Base-by-base conservation (phyloP, 441 rosid genomes). In the Syzygium malaccense region DNA sequence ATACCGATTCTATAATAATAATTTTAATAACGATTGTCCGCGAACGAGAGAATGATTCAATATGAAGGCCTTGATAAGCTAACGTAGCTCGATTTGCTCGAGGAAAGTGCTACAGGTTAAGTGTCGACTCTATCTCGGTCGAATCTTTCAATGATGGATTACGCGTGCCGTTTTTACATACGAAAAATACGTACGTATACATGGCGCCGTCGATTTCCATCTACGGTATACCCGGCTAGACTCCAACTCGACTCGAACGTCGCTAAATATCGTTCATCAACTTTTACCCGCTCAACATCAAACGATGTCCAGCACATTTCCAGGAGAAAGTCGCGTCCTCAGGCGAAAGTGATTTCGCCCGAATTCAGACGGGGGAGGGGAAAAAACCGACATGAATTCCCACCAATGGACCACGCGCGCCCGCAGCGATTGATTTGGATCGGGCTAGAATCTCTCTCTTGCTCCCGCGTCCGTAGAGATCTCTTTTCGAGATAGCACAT, bases 81-180 rank as follows among this genome's bases (percentile, higher is more conserved):
- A n/a, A 62, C n/a, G 19, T 28, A 62, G 30, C 32, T 58, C 28
- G 30, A 58, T 58, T 26, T 3, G 66, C 30, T 58, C 4, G 8
- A 58, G 30, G 28, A 12, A 58, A 58, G 2, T 28, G 1, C 2
- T 3, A 15, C 28, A n/a, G 9, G 33, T 62, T 14, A n/a, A 62
- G 33, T n/a, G 33, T n/a, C 33, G 0, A 14, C 19, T 62, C 19
- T n/a, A 14, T 62, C 19, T n/a, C n/a, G 14, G 10, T 62, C 6
- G n/a, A n/a, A 0, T 62, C 5, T 62, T 58, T 62, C 68, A 3
- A 0, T 14, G 5, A n/a, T 10, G 28, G n/a, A 6, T 18, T 14
- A n/a, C 10, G 1, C 23, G 30, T 7, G 7, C 14, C n/a, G 3
- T 28, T n/a, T 62, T n/a, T 4, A 62, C 10, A 62, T 6, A 62